Base-by-base conservation (phyloP, 2,329 filamentous ascomycete genomes). In the Talaromyces albobiverticillius region DNA sequence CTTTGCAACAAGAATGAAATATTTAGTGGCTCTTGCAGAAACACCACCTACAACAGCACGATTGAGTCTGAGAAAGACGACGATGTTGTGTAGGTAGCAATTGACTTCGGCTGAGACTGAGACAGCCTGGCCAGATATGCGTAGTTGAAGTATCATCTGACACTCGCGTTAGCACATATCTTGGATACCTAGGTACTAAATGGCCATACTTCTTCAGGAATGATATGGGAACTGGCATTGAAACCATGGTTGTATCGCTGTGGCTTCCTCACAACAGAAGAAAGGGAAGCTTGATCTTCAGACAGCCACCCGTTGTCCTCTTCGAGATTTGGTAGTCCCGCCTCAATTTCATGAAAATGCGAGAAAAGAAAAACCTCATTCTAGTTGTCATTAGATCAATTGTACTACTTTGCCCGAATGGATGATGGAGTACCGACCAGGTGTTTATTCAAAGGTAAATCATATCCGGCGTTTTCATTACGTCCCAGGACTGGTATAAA, bases 331-430 rank as follows among this genome's bases (percentile, higher is more conserved):
- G 85, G 79, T 58, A 91, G 87, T 0, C 87, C 89, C 66, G 93
- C 84, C 1, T 79, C 76, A 3, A 82, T 78, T 54, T 86, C 81
- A 64, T 97, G 91, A 74, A 86, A 89, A 69, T 97, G 92, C 0
- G 89, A 93, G 55, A 97, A 85, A 67, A 91, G 90, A 61, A 97
- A 87, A 59, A 89, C 84, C 56, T 97, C 90, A 63, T 91, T 95
- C 70, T 78, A 57, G 9, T 52, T 18, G 23, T 14, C 3, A 25
- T 62, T 46, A 64, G 48, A 31, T 8, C 42, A 13, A 9, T 26
- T 9, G 8, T 20, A 7, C 18, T 52, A 29, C 55, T 57, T 41
- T 56, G n/a, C n/a, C n/a, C 1, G 13, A 5, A 16, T 10, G 23
- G 5, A 46, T 4, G 14, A 18, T 8, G 4, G 3, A n/a, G 14